Base-by-base conservation (phyloP, 2,329 filamentous ascomycete species). In the Microsporum audouinii region DNA sequence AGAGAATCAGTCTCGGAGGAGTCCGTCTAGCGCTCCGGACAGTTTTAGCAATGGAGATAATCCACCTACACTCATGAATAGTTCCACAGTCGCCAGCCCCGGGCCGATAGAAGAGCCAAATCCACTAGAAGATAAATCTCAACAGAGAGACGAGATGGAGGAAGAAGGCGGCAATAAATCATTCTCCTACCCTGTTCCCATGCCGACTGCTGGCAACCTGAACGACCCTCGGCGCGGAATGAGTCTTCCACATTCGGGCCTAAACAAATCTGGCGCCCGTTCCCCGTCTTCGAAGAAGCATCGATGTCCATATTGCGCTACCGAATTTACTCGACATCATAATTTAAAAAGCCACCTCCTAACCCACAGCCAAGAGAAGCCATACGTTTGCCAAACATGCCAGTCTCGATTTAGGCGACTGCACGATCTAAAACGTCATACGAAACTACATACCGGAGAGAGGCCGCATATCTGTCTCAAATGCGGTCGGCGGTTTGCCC, bases 341-440 rank as follows among this genome's bases (percentile, higher is more conserved):
- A 97, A 99, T 70, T 82, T 97, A 33, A 99, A 97, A 77, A 96
- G 91, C 67, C 94, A 99, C 76, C 82, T 99, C 61, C 83, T 99
- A 71, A 97, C 94, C 0, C 94, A 97, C 74, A 96, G 91, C 69
- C 92, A 99, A 79, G 94, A 99, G 74, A 99, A 99, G 75, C 94
- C 94, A 0, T 99, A 94, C 71, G 84, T 94, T 33, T 99, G 94
- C 71, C 86, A 89, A 64, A 90, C 89, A n/a, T 99, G 94, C 72
- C 84, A 92, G 68, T 89, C 94, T 73, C 86, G 92, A 59, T 99
- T 99, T 75, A 84, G 94, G 60, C 85, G 94, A 65, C 80, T 97
- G 58, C 94, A 99, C 71, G 94, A 99, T 70, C 77, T 99, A 66
- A 99, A 99, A 78, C 85, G 94, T 45, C 94, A 99, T 72, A 91